Conservation (phyloP, 2,329 filamentous ascomycete species). For the Exophiala viscosa region DNA sequence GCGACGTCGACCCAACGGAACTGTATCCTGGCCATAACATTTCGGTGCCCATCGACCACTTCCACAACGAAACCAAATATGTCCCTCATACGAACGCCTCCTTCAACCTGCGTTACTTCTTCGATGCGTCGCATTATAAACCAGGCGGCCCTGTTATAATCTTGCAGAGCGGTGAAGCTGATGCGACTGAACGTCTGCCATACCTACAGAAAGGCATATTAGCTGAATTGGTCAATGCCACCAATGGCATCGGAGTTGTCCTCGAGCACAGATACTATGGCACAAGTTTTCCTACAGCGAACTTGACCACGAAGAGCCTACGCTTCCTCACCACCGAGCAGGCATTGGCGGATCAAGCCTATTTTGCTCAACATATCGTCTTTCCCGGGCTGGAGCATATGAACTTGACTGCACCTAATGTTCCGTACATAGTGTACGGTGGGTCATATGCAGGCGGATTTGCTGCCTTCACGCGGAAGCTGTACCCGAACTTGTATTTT, state of each 20-base stretch:
- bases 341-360: slow-evolving; percentile 73
- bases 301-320: slow-evolving; percentile 66
- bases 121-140: slow-evolving; percentile 72
- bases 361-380: slow-evolving; percentile 69
- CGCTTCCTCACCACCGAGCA: slow-evolving; percentile 83
- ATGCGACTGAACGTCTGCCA: slow-evolving; percentile 58
- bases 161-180: slow-evolving; percentile 68
- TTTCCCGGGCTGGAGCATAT: slow-evolving; percentile 66
- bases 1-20: slow-evolving; percentile 25
- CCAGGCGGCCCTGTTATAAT: slow-evolving; percentile 77
- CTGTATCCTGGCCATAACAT: slow-evolving; percentile 51
- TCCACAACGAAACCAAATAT: slow-evolving; percentile 74
- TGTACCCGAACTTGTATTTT: slow-evolving; percentile 76
- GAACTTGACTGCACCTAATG: slow-evolving; percentile 62
- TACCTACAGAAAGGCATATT: slow-evolving; percentile 77
- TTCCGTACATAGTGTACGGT: slow-evolving; percentile 75
- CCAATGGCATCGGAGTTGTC: slow-evolving; percentile 71
- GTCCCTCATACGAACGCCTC: slow-evolving; percentile 67
- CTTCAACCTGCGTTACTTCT: slow-evolving; percentile 77
- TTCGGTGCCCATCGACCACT: slow-evolving; percentile 68
- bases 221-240: slow-evolving; percentile 65
- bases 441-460: slow-evolving; percentile 81
- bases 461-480: slow-evolving; percentile 68
- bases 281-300: slow-evolving; percentile 63
- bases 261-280: slow-evolving; percentile 89